phyloP scores from a whole-genome alignment of 2,329 filamentous ascomycete species.

The Fusarium sp. region DNA sequence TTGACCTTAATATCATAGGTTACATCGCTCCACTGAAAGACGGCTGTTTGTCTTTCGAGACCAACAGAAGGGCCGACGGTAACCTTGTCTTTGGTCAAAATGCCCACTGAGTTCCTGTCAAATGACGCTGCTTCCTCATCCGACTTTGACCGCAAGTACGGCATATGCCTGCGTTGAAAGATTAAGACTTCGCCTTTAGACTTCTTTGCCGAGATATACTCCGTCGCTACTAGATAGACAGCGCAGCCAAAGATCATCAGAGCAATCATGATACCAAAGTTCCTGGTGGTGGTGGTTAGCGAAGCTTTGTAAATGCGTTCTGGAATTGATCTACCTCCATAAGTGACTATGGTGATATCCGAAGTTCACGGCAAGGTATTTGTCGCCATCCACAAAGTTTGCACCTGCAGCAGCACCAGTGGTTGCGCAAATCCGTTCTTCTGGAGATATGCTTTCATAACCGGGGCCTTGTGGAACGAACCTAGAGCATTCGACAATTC shows the following conservation, averaged over 20 bases:
- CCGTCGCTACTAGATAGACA: constrained; percentile 63
- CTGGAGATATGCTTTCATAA: constrained; percentile 54
- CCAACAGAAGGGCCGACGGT: neutral
- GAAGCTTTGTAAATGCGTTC: rapidly evolving
- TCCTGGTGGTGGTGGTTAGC: neutral
- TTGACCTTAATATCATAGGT: constrained; percentile 82
- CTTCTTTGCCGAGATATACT: constrained; percentile 61
- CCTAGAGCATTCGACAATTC: constrained; percentile 65
- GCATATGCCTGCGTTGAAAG: constrained; percentile 61
- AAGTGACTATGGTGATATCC: constrained; percentile 67
- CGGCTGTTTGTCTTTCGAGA: constrained; percentile 68
- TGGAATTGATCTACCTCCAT: constrained; percentile 55
- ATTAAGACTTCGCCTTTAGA: constrained; percentile 72
- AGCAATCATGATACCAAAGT: constrained; percentile 63
- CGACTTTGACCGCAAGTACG: neutral
- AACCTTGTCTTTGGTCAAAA: neutral
- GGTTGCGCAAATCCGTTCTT: constrained; percentile 64
- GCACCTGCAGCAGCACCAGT: constrained; percentile 67
- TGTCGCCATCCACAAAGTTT: constrained; percentile 67
- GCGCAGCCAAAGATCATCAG: constrained; percentile 62
- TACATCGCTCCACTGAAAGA: constrained; percentile 85
- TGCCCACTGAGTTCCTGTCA: neutral
- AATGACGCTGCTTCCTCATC: constrained; percentile 33
- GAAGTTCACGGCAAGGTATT: constrained; percentile 68
- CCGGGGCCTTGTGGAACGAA: constrained; percentile 56